These are phyloP conservation scores for Echinochloa phyllopogon DNA, from an alignment of 176 grass and related monocot species.

Conservation along the genomic window DNA sequence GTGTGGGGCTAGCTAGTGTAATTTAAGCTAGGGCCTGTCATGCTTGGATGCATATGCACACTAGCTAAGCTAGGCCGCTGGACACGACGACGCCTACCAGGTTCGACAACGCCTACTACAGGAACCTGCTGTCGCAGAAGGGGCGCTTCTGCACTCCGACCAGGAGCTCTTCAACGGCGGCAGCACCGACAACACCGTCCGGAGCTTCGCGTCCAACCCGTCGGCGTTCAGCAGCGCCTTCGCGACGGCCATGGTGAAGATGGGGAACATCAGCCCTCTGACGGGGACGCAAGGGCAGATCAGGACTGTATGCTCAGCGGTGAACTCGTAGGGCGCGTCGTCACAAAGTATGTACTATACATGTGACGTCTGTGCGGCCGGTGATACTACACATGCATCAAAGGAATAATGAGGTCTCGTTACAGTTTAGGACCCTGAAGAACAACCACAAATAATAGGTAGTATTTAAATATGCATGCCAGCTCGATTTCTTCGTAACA, in stretches of 20 bases:
- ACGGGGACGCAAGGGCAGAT: conserved; percentile 40
- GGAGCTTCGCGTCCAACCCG: conserved; percentile 46
- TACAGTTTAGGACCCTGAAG: too few species aligned
- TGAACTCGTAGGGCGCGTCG: conserved; percentile 4
- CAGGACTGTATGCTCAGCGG: conserved; percentile 29
- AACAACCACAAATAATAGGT: too few species aligned
- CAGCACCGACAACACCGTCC: conserved; percentile 44
- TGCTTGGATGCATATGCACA: too few species aligned
- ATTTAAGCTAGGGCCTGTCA: too few species aligned
- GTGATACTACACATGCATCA: too few species aligned
- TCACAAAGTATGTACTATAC: too few species aligned
- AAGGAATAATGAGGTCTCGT: too few species aligned
- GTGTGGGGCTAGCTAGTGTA: too few species aligned
- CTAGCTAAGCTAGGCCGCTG: conserved; percentile 34
- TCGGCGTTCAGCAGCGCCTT: conserved; percentile 55
- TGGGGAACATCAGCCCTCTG: conserved; percentile 40
- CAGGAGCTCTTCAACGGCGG: conserved; percentile 59
- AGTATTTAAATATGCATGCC: too few species aligned
- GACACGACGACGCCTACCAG: conserved; percentile 38
- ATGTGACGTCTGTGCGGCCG: too few species aligned
- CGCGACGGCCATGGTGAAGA: conserved; percentile 55
- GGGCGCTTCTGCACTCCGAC: conserved; percentile 66
- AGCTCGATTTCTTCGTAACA: too few species aligned
- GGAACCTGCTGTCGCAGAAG: conserved; percentile 50
- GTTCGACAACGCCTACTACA: conserved; percentile 71